Evolutionary conservation across 805 yeast genomes (phyloP).

Genomic region (Lachancea meyersii): DNA sequence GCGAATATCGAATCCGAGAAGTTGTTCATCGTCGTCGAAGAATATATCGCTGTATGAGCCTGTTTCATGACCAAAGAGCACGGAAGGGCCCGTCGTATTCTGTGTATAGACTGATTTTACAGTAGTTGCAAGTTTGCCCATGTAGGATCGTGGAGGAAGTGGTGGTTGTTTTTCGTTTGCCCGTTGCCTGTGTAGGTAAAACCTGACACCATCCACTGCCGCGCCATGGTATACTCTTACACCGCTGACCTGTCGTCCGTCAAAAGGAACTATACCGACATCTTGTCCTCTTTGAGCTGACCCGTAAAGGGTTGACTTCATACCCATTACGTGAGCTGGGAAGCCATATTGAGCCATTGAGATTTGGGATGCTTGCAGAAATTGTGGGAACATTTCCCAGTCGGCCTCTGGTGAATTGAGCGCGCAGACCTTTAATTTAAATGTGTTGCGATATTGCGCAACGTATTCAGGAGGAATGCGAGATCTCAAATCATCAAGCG

Average conservation of each 20-base stretch:
- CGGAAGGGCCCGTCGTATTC: constrained; percentile 13
- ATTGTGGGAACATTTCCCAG: constrained; percentile 43
- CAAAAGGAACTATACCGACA: constrained; percentile 27
- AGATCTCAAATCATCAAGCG: constrained; percentile 40
- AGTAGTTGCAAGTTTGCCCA: constrained; percentile 26
- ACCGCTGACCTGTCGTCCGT: constrained; percentile 34
- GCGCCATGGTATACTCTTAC: constrained; percentile 66
- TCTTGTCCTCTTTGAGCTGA: constrained; percentile 24
- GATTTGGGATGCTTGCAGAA: constrained; percentile 15
- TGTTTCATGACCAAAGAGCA: constrained; percentile 48
- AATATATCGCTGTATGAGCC: constrained; percentile 48
- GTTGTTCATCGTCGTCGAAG: constrained; percentile 51
- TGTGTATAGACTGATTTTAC: constrained; percentile 19
- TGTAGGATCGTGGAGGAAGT: constrained; percentile 43
- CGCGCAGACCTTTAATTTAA: constrained; percentile 46
- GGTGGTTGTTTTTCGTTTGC: constrained; percentile 33
- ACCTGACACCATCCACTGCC: constrained; percentile 77
- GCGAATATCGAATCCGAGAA: constrained; percentile 57
- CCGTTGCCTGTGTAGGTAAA: constrained; percentile 33
- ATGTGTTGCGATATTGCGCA: constrained; percentile 26
- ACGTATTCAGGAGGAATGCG: constrained; percentile 29
- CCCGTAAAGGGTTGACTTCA: constrained; percentile 28
- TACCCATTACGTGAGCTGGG: constrained; percentile 17
- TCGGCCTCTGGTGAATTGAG: constrained; percentile 55
- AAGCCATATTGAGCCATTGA: constrained; percentile 29